A percentile compares a stretch with the other conserved stretches of the same genome.
These are phyloP conservation scores for Rubus parviflorus DNA, from an alignment of 306 rosid species.

Conservation along the genomic window DNA sequence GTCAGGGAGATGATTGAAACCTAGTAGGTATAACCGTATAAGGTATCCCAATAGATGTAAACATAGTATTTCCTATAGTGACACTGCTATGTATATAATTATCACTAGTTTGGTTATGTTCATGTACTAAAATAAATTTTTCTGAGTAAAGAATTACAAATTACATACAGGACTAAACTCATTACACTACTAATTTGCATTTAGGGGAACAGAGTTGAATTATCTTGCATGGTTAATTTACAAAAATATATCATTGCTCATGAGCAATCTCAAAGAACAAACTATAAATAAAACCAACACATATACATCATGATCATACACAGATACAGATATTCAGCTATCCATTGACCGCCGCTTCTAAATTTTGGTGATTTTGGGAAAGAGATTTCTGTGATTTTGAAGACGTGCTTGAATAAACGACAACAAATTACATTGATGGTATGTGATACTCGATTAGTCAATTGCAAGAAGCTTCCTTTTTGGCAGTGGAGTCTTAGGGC, in stretches of 20 bases:
- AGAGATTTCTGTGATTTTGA: no score
- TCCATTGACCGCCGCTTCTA: background rate
- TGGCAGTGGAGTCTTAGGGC: no score
- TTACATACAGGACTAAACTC: background rate
- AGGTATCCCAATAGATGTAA: background rate
- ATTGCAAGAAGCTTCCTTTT: no score
- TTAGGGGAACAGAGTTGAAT: background rate
- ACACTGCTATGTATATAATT: background rate
- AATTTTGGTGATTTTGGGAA: no score
- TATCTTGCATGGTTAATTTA: background rate
- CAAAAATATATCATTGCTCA: background rate
- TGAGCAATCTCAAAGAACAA: background rate
- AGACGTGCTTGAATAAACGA: no score
- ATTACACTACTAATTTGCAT: background rate
- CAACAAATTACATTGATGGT: no score
- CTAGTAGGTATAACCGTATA: slow-evolving; percentile 11
- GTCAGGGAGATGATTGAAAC: slow-evolving; percentile 47
- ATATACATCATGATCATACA: no score
- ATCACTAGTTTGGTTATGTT: background rate
- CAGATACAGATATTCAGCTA: background rate
- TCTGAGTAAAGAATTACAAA: background rate
- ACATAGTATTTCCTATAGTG: background rate
- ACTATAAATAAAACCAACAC: no score
- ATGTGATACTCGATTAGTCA: no score
- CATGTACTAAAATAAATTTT: background rate